Evolutionary conservation across 495 filamentous ascomycete species (phyloP), one percentile per base, ranked within the genome.

Genomic region (Beverwykella pulmonaria): DNA sequence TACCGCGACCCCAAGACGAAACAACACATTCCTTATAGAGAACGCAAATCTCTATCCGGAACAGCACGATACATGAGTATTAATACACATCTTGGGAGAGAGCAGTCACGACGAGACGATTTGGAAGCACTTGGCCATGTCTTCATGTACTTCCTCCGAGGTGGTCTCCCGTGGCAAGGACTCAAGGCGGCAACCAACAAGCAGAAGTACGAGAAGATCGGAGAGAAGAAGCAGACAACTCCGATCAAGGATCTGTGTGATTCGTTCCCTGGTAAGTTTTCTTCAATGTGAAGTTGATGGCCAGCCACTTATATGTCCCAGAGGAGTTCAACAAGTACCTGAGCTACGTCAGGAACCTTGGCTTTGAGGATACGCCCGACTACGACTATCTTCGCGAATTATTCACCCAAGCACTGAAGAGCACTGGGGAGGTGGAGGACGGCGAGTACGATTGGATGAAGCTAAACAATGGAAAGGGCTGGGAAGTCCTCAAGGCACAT

Each of bases 371-470:
- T 74, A 96, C 92, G 9, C 94, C 94, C 10, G 94, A 99, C 82
- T 99, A 99, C 80, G 94, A 99, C 75, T 96, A 96, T 76, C 87
- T 98, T 46, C 90, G 94, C 27, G 94, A 97, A 69, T 86, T 99
- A 30, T 93, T 99, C 82, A 96, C 94, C 1, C 90, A 96, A 77
- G 92, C 94, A n/a, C 83, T 98, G 48, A 96, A 97, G 83, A 91
- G 92, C 67, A 90, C 90, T 6, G 92, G 93, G 41, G 92, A 96
- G 69, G 89, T 97, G 14, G 94, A 99, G 72, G 94, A 99, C 81
- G 94, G 95, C 64, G 95, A 99, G 75, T 99, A 98, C 75, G 94
- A 99, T 78, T 99, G 94, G 94, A 97, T 98, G 95, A 97, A 97
- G 84, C 82, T 96, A 61, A 94, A 92, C 82, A 95, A 96, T 76